Percentiles rank a stretch among this genome's conserved stretches.
Conservation (phyloP, 306 rosid species). For the Argentina anserina region DNA sequence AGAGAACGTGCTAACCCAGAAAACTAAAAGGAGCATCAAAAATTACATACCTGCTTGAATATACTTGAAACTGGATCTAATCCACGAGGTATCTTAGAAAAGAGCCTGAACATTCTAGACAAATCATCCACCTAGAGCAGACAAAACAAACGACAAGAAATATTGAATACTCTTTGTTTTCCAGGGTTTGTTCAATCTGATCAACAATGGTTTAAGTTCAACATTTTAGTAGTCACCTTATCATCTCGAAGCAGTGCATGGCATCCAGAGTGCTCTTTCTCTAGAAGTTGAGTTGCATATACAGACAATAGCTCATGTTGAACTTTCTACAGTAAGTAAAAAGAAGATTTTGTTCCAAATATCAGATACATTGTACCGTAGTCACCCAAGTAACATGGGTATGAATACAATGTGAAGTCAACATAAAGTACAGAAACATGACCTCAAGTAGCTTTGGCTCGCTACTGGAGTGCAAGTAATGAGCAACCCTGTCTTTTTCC, state of each 20-base stretch:
- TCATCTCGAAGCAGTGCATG: conserved; percentile 58
- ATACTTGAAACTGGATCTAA: conserved; percentile 85
- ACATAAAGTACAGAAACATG: not conserved
- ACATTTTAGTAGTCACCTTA: conserved; percentile 27
- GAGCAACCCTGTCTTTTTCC: conserved; percentile 47
- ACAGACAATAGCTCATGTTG: conserved; percentile 49
- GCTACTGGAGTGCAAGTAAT: conserved; percentile 48
- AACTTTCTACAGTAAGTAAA: conserved; percentile 40
- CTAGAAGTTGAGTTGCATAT: conserved; percentile 48
- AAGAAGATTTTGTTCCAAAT: not conserved
- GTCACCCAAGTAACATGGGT: not conserved
- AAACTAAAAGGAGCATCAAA: conserved; percentile 14
- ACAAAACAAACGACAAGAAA: conserved; percentile 11
- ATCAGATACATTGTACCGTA: not conserved
- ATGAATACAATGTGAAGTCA: not conserved
- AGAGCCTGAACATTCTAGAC: conserved; percentile 97
- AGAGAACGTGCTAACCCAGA: conserved; percentile 5
- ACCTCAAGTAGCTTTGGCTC: conserved; percentile 54
- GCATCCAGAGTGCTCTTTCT: conserved; percentile 59
- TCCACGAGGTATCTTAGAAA: conserved; percentile 85
- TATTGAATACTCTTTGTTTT: not conserved
- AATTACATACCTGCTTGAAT: conserved; percentile 71
- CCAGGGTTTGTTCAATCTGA: conserved; percentile 9
- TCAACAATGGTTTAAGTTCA: not conserved
- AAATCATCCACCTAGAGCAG: conserved; percentile 69